Conservation (phyloP, 768 basidiomycete genomes). For the Auricularia cornea region DNA sequence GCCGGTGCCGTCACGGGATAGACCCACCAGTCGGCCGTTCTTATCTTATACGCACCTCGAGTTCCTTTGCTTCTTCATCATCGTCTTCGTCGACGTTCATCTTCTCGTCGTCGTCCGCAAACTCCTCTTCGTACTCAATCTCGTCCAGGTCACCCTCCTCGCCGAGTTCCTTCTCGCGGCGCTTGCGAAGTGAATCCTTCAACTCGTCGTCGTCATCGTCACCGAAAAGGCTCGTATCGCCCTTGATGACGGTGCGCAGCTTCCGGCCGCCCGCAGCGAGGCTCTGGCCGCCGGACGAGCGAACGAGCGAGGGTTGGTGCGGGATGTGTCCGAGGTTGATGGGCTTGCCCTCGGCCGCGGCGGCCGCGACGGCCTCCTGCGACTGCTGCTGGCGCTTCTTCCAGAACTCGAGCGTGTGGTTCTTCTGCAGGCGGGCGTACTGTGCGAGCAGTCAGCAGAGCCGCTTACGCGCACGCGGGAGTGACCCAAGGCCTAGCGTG, state of each 20-base stretch:
- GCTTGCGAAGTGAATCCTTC: conserved; percentile 33
- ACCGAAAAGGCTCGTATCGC: conserved; percentile 50
- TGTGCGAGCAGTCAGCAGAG: conserved; percentile 21
- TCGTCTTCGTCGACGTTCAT: conserved; percentile 54
- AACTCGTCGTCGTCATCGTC: conserved; percentile 58
- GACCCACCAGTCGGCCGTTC: too few species aligned
- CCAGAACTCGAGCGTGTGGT: conserved; percentile 70
- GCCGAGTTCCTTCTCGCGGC: conserved; percentile 51
- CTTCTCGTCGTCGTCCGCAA: conserved; percentile 83
- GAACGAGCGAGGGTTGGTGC: conserved; percentile 32
- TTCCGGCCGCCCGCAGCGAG: conserved; percentile 61
- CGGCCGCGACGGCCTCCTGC: neutral
- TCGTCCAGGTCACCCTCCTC: conserved; percentile 83
- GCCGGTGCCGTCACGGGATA: too few species aligned
- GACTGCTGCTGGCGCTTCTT: conserved; percentile 41
- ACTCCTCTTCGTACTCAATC: conserved; percentile 74
- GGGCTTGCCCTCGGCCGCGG: neutral
- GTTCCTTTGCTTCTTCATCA: conserved; percentile 74
- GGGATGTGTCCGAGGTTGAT: neutral
- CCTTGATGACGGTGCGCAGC: conserved; percentile 61
- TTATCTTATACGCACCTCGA: conserved; percentile 55
- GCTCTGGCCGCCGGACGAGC: conserved; percentile 40
- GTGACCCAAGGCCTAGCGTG: too few species aligned
- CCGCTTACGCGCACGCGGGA: conserved; percentile 5
- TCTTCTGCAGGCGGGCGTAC: conserved; percentile 54